These are phyloP conservation scores for Thalia dealbata DNA, from an alignment of 176 grass and related monocot genomes.

Conservation along the genomic window DNA sequence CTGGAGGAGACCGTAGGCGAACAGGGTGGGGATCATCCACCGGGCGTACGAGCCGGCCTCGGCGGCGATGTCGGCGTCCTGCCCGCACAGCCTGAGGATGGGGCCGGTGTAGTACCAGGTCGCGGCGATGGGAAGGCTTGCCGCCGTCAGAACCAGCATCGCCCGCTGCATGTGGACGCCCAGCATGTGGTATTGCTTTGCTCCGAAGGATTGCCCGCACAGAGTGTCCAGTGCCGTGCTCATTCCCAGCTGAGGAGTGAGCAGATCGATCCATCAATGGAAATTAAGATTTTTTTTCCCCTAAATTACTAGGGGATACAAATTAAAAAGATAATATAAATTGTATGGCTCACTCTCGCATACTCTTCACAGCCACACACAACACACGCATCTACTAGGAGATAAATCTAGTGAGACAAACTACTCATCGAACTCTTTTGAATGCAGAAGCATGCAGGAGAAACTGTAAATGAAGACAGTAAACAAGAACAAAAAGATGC, in stretches of 20 bases:
- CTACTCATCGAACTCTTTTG: no score
- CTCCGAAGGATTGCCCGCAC: constrained; percentile 55
- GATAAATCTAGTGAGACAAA: no score
- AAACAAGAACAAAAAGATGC: background rate
- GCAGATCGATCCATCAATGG: background rate
- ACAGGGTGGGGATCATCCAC: constrained; percentile 59
- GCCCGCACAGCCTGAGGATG: constrained; percentile 38
- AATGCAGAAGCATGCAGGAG: no score
- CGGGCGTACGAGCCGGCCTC: constrained; percentile 50
- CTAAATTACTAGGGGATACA: no score
- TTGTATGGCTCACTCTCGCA: no score
- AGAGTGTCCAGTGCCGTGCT: constrained; percentile 60
- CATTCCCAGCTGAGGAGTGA: constrained; percentile 43
- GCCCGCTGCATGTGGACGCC: constrained; percentile 53
- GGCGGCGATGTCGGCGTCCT: constrained; percentile 39
- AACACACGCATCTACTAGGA: no score
- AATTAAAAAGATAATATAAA: no score
- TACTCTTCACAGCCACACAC: no score
- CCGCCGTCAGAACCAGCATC: constrained; percentile 41
- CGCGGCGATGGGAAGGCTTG: constrained; percentile 32
- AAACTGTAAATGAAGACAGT: no score
- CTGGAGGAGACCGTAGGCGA: constrained; percentile 46
- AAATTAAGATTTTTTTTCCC: constrained; percentile 21
- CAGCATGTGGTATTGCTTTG: constrained; percentile 49
- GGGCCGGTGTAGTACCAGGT: constrained; percentile 41